These are phyloP conservation scores for Fusarium burgessii DNA, from an alignment of 2,329 filamentous ascomycete species.

Conservation along the genomic window DNA sequence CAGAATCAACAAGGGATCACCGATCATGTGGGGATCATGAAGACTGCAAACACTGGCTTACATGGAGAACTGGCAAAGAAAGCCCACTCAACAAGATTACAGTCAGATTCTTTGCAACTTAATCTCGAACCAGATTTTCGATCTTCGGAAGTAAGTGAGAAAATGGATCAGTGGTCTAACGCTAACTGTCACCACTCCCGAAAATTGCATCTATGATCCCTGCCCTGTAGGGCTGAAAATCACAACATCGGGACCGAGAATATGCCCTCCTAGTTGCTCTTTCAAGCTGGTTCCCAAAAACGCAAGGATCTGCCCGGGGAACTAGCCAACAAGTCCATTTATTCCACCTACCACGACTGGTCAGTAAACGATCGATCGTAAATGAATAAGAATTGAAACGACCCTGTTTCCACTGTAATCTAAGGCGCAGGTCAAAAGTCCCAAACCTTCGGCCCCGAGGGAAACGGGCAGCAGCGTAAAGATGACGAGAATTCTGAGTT, in stretches of 20 bases:
- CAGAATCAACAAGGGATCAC: no score
- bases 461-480: neutral
- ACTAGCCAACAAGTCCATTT: neutral
- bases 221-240: neutral
- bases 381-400: neutral
- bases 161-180: neutral
- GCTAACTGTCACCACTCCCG: neutral
- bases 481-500: neutral
- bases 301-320: neutral
- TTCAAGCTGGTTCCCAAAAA: neutral
- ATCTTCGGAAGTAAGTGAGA: no score
- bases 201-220: neutral
- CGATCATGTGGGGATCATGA: neutral
- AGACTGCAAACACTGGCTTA: no score
- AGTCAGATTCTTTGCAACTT: no score
- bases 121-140: no score
- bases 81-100: neutral
- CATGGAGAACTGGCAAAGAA: no score
- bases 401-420: neutral
- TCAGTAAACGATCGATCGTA: neutral
- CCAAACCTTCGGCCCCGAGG: neutral
- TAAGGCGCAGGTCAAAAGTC: neutral
- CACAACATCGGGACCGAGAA: neutral
- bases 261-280: fast-evolving
- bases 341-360: neutral